A percentile compares a stretch with the other conserved stretches of the same genome.
These are phyloP conservation scores for Crithidia expoeki DNA, from an alignment of 208 protist species.

Conservation along the genomic window DNA sequence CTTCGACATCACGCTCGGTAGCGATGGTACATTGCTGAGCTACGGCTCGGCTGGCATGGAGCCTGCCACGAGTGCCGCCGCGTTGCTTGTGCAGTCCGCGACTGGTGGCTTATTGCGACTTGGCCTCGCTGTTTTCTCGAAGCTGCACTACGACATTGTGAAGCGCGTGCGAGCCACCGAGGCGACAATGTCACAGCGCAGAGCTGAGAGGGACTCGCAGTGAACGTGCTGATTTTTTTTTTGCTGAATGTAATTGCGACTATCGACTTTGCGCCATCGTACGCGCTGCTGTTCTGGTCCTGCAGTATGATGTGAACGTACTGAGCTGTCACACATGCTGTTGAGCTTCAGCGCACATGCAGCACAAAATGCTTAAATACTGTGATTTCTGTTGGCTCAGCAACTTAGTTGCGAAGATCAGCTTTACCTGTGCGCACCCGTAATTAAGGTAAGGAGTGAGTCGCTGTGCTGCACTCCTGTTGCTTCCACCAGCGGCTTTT, in stretches of 20 bases:
- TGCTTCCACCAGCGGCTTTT: too few species aligned
- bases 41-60: constrained; percentile 68
- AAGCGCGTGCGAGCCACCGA: constrained; percentile 40
- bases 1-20: constrained; percentile 80
- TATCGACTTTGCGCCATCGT: background rate
- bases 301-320: background rate
- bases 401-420: too few species aligned
- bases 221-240: background rate
- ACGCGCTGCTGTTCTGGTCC: background rate
- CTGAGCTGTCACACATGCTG: background rate
- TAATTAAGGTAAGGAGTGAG: too few species aligned
- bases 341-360: too few species aligned
- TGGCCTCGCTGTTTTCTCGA: constrained; percentile 58
- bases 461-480: too few species aligned
- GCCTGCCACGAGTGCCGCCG: constrained; percentile 54
- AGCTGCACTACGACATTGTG: constrained; percentile 85
- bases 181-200: constrained; percentile 19
- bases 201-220: background rate
- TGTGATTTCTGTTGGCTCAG: too few species aligned
- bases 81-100: constrained; percentile 53
- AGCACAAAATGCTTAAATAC: too few species aligned
- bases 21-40: constrained; percentile 61
- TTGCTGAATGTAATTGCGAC: too few species aligned
- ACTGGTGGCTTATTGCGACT: constrained; percentile 61
- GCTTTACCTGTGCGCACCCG: too few species aligned